A percentile compares a stretch with the other conserved stretches of the same genome.
These are phyloP conservation scores for Penicillium paxilli DNA, from an alignment of 495 filamentous ascomycete genomes.

Conservation along the genomic window DNA sequence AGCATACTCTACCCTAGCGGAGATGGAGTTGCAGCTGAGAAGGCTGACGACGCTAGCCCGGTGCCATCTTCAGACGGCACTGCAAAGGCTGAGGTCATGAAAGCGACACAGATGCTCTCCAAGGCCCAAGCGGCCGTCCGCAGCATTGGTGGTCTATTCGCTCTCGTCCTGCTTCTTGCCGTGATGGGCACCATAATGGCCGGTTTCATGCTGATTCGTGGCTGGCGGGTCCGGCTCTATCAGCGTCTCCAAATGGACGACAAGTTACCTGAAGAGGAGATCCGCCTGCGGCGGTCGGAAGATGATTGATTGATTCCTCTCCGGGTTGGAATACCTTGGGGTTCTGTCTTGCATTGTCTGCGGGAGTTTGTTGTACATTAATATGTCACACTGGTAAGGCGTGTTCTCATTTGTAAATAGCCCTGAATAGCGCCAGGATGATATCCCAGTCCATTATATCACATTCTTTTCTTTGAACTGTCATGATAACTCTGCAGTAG, in stretches of 20 bases:
- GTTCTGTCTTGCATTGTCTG: conserved; percentile 13
- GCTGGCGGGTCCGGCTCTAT: conserved; percentile 30
- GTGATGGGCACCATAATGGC: conserved; percentile 21
- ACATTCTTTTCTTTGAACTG: neutral
- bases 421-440: neutral
- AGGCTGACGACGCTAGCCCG: neutral
- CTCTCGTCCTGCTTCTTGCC: conserved; percentile 22
- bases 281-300: conserved; percentile 9
- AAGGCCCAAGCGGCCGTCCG: conserved; percentile 20
- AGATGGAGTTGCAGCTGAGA: neutral
- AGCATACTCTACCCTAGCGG: conserved; percentile 3
- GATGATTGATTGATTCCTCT: conserved; percentile 12
- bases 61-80: conserved; percentile 5
- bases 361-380: conserved; percentile 10
- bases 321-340: neutral
- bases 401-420: conserved; percentile 11
- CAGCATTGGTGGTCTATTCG: conserved; percentile 22
- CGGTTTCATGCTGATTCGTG: conserved; percentile 23
- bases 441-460: neutral
- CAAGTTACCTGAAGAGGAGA: conserved; percentile 13
- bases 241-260: conserved; percentile 17
- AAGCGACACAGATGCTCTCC: conserved; percentile 19
- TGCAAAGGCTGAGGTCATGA: conserved; percentile 16
- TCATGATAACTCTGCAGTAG: neutral
- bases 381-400: neutral